These are phyloP conservation scores for Tulasnella sp. DNA, from an alignment of 768 basidiomycete species.

Conservation along the genomic window DNA sequence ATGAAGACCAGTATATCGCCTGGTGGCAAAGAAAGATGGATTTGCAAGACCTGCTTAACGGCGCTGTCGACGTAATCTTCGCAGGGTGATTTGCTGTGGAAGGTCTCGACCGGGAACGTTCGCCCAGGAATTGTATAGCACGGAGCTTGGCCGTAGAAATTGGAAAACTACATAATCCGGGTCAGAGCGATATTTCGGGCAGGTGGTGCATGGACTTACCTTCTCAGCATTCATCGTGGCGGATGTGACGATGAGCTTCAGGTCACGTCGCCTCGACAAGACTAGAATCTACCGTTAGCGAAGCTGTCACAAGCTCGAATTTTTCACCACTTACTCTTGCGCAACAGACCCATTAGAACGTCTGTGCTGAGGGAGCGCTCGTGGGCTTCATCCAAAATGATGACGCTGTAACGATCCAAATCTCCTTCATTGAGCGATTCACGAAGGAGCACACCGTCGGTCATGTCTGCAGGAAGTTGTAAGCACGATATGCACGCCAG, in stretches of 20 bases:
- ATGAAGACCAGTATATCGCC: conserved; percentile 98
- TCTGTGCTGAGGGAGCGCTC: conserved; percentile 97
- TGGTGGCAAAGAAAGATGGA: conserved; percentile 85
- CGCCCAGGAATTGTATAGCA: conserved; percentile 91
- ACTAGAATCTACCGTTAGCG: conserved; percentile 44
- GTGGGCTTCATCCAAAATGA: conserved; percentile 99
- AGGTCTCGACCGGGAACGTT: conserved; percentile 96
- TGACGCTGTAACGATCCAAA: conserved; percentile 90
- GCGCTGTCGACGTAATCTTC: conserved; percentile 98
- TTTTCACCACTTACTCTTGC: conserved; percentile 66
- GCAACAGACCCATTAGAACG: conserved; percentile 92
- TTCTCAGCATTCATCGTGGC: conserved; percentile 99
- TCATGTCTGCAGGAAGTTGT: conserved; percentile 71
- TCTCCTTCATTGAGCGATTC: conserved; percentile 99
- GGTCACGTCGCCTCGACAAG: conserved; percentile 82
- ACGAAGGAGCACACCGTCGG: conserved; percentile 95
- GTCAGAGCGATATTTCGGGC: not conserved
- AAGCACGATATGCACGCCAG: conserved; percentile 23
- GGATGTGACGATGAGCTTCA: conserved; percentile 96
- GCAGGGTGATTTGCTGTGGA: conserved; percentile 94
- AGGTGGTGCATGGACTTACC: conserved; percentile 44
- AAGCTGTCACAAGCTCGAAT: not conserved
- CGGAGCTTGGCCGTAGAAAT: conserved; percentile 92
- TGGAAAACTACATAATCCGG: conserved; percentile 68
- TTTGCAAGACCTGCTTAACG: conserved; percentile 96